Evolutionary conservation across 768 basidiomycete genomes (phyloP), one percentile per base, ranked within the genome.

Genomic region (Vararia minispora): DNA sequence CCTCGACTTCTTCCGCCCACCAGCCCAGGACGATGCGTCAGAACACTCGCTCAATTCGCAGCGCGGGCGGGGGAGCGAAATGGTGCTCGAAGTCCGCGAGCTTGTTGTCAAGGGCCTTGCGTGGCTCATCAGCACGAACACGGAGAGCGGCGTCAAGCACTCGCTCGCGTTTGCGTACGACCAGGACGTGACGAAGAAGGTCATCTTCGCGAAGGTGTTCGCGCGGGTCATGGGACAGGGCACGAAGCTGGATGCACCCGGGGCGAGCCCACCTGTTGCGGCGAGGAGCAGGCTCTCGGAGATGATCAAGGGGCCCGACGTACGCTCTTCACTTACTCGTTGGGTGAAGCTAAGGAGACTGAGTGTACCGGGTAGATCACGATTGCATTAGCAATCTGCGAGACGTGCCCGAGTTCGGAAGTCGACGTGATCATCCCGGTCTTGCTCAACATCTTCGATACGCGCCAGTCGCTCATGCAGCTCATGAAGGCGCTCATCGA

Each of bases 111-210:
- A 75, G 5, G 86, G 83, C 1, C 69, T 94, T 6, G 73, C 88
- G 1, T 79, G 89, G 44, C 65, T 94, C 5, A 78, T 94, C 39
- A 73, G 70, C 24, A 74, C 87, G 10, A 94, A 94, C 52, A 78
- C 84, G 12, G 86, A 91, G 52, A 80, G 76, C 48, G 90, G 87
- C 5, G 76, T 92, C 53, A 90, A 89, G 55, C 86, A 92, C 54
- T 89, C 83, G 50, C 71, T 92, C 16, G 63, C 76, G 4, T 64
- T 85, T 42, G 85, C 83, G 1, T 89, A 87, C 48, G 79, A 86
- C 49, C 55, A 64, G 16, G 82, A 91, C 51, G 61, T 68, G 18
- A 60, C 70, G 27, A 78, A 81, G 49, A 73, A 87, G 11, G 67
- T 72, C 8, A 86, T 90, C 18, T 95, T 91, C 51, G 76, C 87